phyloP scores from a whole-genome alignment of 352 stramenopile species.

The Albugo candida region DNA sequence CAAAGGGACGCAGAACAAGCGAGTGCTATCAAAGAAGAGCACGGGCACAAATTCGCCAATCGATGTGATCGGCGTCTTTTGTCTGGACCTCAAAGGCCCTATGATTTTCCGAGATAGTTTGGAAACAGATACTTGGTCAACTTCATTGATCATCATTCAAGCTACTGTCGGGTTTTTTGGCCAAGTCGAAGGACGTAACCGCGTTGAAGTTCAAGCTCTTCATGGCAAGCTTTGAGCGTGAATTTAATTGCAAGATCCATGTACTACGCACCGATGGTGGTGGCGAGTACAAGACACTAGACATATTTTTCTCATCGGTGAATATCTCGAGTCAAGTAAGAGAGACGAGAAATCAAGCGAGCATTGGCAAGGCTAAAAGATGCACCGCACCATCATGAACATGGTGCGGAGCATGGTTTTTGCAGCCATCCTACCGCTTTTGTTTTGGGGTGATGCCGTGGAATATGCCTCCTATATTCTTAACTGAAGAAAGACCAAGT shows the following conservation, averaged over 20 bases:
- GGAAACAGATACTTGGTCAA: not conserved
- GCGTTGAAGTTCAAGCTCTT: not conserved
- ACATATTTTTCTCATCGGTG: conserved; percentile 11
- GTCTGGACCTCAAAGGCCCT: not conserved
- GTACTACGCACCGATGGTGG: conserved; percentile 2
- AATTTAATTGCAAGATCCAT: not conserved
- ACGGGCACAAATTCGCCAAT: not conserved
- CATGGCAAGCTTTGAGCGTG: not conserved
- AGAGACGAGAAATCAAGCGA: conserved; percentile 10
- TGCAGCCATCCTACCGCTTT: conserved; percentile 7
- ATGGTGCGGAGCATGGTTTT: conserved; percentile 16
- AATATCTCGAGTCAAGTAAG: conserved; percentile 9
- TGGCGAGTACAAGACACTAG: conserved; percentile 11
- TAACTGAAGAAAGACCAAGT: not conserved
- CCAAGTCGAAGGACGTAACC: not conserved
- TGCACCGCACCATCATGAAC: conserved; percentile 16
- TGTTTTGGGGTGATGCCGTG: conserved; percentile 1
- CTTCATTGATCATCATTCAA: not conserved
- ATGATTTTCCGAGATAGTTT: not conserved
- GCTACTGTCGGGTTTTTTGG: not conserved
- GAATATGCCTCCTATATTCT: not conserved
- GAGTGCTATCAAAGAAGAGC: not conserved
- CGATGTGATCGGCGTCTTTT: not conserved
- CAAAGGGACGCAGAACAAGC: conserved; percentile 2
- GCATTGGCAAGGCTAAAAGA: conserved; percentile 17